Percentiles rank a stretch among this genome's conserved stretches.
Evolutionary conservation across 1,139 yeast genomes (phyloP).

Genomic region (Petasospora fabianii): DNA sequence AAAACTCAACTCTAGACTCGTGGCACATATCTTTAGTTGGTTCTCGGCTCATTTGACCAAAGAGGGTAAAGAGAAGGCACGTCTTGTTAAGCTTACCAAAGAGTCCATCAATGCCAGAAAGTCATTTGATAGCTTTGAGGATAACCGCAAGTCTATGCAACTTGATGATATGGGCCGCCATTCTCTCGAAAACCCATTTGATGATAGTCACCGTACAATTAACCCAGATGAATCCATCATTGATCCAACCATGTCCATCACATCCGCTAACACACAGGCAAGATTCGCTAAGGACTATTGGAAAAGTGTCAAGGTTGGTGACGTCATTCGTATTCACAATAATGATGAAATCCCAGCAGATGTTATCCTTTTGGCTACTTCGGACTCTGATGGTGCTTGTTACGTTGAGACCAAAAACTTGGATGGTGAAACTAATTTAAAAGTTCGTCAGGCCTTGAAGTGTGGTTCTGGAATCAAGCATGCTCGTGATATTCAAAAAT

Average conservation of each 20-base stretch:
- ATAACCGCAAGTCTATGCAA: conserved; percentile 25
- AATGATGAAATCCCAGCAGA: conserved; percentile 97
- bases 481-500: conserved; percentile 67
- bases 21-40: conserved; percentile 30
- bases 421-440: conserved; percentile 95
- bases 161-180: conserved; percentile 24
- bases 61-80: conserved; percentile 32
- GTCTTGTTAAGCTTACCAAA: conserved; percentile 20
- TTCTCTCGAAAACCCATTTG: conserved; percentile 22
- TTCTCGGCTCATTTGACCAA: conserved; percentile 35
- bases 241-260: conserved; percentile 29
- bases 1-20: conserved; percentile 42
- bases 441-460: conserved; percentile 69
- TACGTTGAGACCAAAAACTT: conserved; percentile 91
- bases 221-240: conserved; percentile 26
- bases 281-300: conserved; percentile 70
- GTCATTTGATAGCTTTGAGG: conserved; percentile 28
- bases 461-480: conserved; percentile 65
- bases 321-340: conserved; percentile 74
- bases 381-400: conserved; percentile 88
- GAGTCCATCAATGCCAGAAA: conserved; percentile 21
- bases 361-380: conserved; percentile 69
- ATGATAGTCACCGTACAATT: conserved; percentile 17
- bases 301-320: conserved; percentile 91
- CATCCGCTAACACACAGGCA: conserved; percentile 28